Conservation (phyloP, 2,329 filamentous ascomycete genomes). For the Fusarium mundagurra region DNA sequence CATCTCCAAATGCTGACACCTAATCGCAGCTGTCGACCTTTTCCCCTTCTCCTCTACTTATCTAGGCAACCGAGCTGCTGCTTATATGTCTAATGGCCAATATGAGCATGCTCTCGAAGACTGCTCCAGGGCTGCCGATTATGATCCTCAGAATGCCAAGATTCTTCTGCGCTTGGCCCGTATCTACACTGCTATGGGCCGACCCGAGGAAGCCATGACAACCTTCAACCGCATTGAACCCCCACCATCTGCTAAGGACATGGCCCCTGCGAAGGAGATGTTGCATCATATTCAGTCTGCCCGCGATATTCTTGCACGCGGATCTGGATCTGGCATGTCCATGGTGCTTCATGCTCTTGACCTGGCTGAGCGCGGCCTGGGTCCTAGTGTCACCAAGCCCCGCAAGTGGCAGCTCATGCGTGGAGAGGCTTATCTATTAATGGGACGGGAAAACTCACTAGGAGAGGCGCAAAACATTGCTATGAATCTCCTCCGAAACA, state of each 20-base stretch:
- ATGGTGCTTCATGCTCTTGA: slow-evolving; percentile 94
- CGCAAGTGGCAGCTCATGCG: slow-evolving; percentile 95
- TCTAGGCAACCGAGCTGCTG: slow-evolving; percentile 93
- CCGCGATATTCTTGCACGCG: slow-evolving; percentile 77
- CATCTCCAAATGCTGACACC: slow-evolving; percentile 32
- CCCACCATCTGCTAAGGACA: slow-evolving; percentile 84
- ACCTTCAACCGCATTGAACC: slow-evolving; percentile 85
- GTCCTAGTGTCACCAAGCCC: slow-evolving; percentile 78
- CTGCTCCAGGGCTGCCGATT: slow-evolving; percentile 80
- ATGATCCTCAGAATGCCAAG: slow-evolving; percentile 88
- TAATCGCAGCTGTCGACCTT: slow-evolving; percentile 78
- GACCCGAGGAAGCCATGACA: slow-evolving; percentile 85
- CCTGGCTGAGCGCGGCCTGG: slow-evolving; percentile 85
- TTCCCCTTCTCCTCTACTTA: slow-evolving; percentile 89
- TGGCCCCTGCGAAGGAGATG: slow-evolving; percentile 85
- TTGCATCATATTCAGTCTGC: slow-evolving; percentile 82
- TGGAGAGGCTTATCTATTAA: slow-evolving; percentile 90
- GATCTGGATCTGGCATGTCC: slow-evolving; percentile 82
- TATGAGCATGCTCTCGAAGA: slow-evolving; percentile 87
- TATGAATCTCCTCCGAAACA: slow-evolving; percentile 84
- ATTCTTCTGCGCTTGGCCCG: slow-evolving; percentile 88
- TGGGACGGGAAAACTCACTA: slow-evolving; percentile 87
- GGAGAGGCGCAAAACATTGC: slow-evolving; percentile 94
- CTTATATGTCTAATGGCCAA: slow-evolving; percentile 87
- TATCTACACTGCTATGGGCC: slow-evolving; percentile 87